Percentiles rank a stretch among this genome's conserved stretches.
Conservation (phyloP, 148 eudicot genomes). For the Beta vulgaris region DNA sequence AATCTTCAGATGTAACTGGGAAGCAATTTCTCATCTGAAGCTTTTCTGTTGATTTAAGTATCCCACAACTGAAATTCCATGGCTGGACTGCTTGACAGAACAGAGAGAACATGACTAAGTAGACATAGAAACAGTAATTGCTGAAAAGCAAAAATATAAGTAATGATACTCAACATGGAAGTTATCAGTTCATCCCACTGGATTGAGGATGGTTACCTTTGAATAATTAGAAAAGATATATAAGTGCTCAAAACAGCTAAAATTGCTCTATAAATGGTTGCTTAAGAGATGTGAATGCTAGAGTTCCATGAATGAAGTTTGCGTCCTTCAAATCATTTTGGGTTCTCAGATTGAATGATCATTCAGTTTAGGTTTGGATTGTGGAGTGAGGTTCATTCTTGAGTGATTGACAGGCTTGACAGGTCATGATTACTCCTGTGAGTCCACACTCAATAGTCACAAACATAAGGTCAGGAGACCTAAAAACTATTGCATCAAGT, state of each 20-base stretch:
- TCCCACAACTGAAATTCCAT: slow-evolving; percentile 36
- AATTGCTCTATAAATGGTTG: not conserved
- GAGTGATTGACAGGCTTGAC: not conserved
- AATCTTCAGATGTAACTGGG: slow-evolving; percentile 45
- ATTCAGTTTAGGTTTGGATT: not conserved
- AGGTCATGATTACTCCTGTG: not conserved
- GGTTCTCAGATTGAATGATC: not conserved
- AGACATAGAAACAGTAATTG: not conserved
- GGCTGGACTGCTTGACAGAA: slow-evolving; percentile 37
- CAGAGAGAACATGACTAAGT: not conserved
- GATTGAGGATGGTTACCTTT: not conserved
- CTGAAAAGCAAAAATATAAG: not conserved
- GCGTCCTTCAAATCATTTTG: not conserved
- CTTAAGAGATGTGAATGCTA: not conserved
- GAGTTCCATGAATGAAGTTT: not conserved
- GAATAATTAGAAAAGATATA: not conserved
- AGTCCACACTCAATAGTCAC: not conserved
- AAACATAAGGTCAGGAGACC: not conserved
- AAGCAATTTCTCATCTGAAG: slow-evolving; percentile 34
- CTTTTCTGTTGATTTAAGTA: slow-evolving; percentile 26
- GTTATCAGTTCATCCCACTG: not conserved
- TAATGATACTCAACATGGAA: not conserved
- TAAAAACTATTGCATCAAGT: not conserved
- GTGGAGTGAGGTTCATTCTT: not conserved
- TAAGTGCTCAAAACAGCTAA: not conserved